These are phyloP conservation scores for Astraeus odoratus DNA, from an alignment of 768 basidiomycete species.

Conservation along the genomic window DNA sequence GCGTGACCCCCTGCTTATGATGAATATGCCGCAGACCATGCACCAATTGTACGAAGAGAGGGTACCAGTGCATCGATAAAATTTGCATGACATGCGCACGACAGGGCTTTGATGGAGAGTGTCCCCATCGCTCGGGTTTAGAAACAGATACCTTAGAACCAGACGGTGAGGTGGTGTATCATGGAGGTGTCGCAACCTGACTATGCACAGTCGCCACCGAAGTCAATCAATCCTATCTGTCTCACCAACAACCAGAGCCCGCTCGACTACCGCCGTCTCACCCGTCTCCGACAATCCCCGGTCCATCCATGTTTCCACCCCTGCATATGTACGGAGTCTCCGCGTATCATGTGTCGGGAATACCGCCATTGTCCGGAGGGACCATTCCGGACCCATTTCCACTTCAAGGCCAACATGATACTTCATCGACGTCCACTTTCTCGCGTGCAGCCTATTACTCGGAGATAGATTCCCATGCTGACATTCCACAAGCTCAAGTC, in stretches of 20 bases:
- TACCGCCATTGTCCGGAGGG: conserved; percentile 11
- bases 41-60: conserved; percentile 41
- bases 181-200: conserved; percentile 2
- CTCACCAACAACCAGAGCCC: conserved; percentile 1
- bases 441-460: conserved; percentile 31
- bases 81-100: conserved; percentile 38
- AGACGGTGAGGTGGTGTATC: conserved; percentile 7
- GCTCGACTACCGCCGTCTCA: conserved; percentile 4
- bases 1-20: conserved; percentile 1
- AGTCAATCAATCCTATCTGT: conserved; percentile 11
- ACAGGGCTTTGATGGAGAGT: conserved; percentile 40
- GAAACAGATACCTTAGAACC: conserved; percentile 23
- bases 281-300: conserved; percentile 12
- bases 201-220: neutral
- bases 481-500: conserved; percentile 17
- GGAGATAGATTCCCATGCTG: conserved; percentile 34
- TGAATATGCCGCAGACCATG: conserved; percentile 36
- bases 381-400: conserved; percentile 6
- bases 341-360: conserved; percentile 22
- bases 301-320: conserved; percentile 12
- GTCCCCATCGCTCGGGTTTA: conserved; percentile 31
- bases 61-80: conserved; percentile 46
- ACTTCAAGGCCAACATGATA: neutral
- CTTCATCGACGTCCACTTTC: conserved; percentile 18
- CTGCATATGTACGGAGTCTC: conserved; percentile 22